A percentile compares a stretch with the other conserved stretches of the same genome.
Conservation (phyloP, 2,329 filamentous ascomycete species). For the Penicillium sp. region DNA sequence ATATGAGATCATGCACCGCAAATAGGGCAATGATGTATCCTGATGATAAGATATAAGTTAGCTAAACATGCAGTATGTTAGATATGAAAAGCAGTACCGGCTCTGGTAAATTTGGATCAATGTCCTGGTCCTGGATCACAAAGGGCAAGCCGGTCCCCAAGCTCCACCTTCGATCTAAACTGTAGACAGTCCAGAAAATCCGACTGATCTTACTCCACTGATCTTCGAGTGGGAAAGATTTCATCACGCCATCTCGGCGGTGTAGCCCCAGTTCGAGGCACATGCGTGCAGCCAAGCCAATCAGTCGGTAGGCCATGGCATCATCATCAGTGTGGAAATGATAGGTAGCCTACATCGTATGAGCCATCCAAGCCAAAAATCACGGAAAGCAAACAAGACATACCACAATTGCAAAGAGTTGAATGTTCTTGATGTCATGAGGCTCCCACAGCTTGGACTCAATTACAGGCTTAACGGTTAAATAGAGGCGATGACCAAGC, state of each 20-base stretch:
- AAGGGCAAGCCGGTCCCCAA: conserved; percentile 87
- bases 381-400: conserved; percentile 7
- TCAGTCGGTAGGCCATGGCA: conserved; percentile 76
- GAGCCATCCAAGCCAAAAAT: background rate
- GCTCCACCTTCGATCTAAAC: conserved; percentile 80
- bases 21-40: conserved; percentile 57
- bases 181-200: conserved; percentile 82
- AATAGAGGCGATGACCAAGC: conserved; percentile 66
- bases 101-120: conserved; percentile 71
- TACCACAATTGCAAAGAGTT: conserved; percentile 51
- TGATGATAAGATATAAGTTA: conserved; percentile 15
- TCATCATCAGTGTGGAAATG: conserved; percentile 84
- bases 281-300: conserved; percentile 73
- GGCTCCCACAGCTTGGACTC: conserved; percentile 59
- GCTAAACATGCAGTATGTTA: background rate
- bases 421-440: conserved; percentile 55
- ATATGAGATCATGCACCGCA: conserved; percentile 80
- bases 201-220: conserved; percentile 64
- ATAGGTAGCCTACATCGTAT: conserved; percentile 57
- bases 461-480: conserved; percentile 66
- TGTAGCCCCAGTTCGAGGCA: conserved; percentile 81
- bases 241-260: conserved; percentile 65
- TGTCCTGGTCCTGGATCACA: conserved; percentile 76
- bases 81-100: conserved; percentile 55
- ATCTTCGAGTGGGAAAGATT: conserved; percentile 60